Percentiles rank a stretch among this genome's conserved stretches.
Evolutionary conservation across 108 stramenopile genomes (phyloP).

Genomic region (Schizochytrium sp.): DNA sequence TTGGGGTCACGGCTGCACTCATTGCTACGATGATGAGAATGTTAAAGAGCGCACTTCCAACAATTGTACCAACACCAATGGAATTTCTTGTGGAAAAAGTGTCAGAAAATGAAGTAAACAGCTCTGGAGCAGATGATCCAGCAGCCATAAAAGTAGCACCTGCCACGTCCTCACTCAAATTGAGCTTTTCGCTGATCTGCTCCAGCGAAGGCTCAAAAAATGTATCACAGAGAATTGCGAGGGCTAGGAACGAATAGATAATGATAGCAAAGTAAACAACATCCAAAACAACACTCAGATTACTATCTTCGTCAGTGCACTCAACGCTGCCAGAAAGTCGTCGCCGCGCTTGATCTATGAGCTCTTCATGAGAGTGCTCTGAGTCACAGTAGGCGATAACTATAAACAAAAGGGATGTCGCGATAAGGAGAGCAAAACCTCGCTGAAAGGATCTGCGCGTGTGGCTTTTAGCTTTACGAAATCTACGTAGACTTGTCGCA

Average conservation of each 20-base stretch:
- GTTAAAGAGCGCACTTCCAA: constrained; percentile 80
- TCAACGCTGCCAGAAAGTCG: no score
- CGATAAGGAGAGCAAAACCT: no score
- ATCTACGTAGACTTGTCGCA: no score
- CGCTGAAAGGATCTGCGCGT: no score
- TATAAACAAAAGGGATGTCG: no score
- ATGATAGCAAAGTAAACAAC: constrained; percentile 57
- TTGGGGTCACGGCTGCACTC: constrained; percentile 67
- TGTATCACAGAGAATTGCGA: constrained; percentile 68
- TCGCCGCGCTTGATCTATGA: no score
- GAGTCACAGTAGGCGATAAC: no score
- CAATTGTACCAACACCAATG: constrained; percentile 79
- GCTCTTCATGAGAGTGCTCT: no score
- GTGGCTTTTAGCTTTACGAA: no score
- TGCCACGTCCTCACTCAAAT: constrained; percentile 60
- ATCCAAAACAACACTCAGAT: no score
- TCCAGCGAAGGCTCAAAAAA: constrained; percentile 72
- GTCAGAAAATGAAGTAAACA: constrained; percentile 73
- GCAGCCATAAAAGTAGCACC: constrained; percentile 76
- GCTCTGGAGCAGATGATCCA: constrained; percentile 71
- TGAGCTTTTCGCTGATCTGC: constrained; percentile 40
- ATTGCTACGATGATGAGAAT: constrained; percentile 79
- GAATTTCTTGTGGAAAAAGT: constrained; percentile 65
- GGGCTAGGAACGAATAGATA: constrained; percentile 66
- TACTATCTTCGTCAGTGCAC: no score